These are phyloP conservation scores for Didymella arachidicola DNA, from an alignment of 2,329 filamentous ascomycete species.

Conservation along the genomic window DNA sequence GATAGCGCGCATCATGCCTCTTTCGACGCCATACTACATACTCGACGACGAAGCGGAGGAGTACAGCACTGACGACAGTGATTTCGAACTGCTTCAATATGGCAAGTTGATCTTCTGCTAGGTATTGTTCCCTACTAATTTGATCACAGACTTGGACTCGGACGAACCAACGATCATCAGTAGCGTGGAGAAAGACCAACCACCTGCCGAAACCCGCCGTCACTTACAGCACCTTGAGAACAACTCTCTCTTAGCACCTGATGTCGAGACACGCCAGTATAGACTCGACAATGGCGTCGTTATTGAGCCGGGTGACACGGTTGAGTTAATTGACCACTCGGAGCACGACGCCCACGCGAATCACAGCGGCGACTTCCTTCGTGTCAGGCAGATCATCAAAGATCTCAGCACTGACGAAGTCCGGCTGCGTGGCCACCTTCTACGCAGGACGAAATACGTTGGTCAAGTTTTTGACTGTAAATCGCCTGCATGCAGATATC, in stretches of 20 bases:
- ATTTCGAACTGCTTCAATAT: not conserved
- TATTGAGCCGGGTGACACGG: not conserved
- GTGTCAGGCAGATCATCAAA: not conserved
- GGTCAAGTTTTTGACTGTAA: not conserved
- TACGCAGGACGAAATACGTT: not conserved
- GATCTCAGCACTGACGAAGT: not conserved
- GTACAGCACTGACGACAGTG: not conserved
- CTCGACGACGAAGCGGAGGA: not conserved
- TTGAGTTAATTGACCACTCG: not conserved
- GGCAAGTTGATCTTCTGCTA: not conserved
- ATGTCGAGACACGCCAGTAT: not conserved
- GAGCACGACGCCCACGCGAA: not conserved
- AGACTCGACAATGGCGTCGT: not conserved
- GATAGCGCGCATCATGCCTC: not conserved
- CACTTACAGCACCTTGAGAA: not conserved
- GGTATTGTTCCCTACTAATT: too few species aligned
- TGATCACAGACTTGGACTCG: not conserved
- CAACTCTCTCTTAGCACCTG: not conserved
- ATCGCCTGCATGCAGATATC: not conserved
- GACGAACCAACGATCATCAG: not conserved
- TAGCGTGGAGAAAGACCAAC: not conserved
- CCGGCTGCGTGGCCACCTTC: not conserved
- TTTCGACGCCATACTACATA: not conserved
- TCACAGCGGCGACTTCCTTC: not conserved
- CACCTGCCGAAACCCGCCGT: not conserved